Percentiles rank a stretch among this genome's conserved stretches.
These are phyloP conservation scores for Fomitopsis pulvina DNA, from an alignment of 768 basidiomycete genomes.

Conservation along the genomic window DNA sequence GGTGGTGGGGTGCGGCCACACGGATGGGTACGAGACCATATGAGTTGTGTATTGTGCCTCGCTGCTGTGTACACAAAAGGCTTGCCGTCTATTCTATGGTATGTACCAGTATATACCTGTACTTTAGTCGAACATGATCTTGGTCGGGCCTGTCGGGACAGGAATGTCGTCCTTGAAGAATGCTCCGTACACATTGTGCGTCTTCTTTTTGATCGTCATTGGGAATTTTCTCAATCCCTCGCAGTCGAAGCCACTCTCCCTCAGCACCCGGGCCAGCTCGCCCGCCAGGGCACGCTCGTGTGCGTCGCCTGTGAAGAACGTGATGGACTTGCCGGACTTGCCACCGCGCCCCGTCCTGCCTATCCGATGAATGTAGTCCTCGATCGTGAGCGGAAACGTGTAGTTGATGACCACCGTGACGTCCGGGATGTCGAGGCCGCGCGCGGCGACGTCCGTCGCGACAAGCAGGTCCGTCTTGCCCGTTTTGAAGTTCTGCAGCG, in stretches of 20 bases:
- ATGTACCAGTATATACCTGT: background rate
- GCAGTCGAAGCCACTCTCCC: constrained; percentile 80
- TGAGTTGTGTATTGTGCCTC: background rate
- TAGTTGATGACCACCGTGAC: constrained; percentile 94
- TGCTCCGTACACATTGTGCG: constrained; percentile 85
- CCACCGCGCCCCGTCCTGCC: constrained; percentile 91
- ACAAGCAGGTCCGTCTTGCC: constrained; percentile 80
- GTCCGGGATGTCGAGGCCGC: constrained; percentile 95
- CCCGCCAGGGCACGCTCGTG: constrained; percentile 87
- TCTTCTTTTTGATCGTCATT: constrained; percentile 96
- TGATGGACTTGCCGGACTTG: constrained; percentile 83
- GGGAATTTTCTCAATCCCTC: constrained; percentile 82
- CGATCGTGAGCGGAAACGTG: constrained; percentile 95
- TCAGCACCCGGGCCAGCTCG: constrained; percentile 84
- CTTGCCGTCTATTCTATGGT: background rate
- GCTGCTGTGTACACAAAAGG: background rate
- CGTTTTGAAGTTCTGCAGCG: constrained; percentile 80
- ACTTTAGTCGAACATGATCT: constrained; percentile 53
- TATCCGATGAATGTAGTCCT: constrained; percentile 88
- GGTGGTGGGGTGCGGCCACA: too few species aligned
- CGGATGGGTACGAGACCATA: too few species aligned
- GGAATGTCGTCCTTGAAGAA: constrained; percentile 71
- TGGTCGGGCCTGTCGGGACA: constrained; percentile 56
- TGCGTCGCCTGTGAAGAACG: constrained; percentile 92
- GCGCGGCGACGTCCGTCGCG: constrained; percentile 95